A percentile compares a stretch with the other conserved stretches of the same genome.
Evolutionary conservation across 139 green algal genomes (phyloP).

Genomic region (Coelastrella sp.): DNA sequence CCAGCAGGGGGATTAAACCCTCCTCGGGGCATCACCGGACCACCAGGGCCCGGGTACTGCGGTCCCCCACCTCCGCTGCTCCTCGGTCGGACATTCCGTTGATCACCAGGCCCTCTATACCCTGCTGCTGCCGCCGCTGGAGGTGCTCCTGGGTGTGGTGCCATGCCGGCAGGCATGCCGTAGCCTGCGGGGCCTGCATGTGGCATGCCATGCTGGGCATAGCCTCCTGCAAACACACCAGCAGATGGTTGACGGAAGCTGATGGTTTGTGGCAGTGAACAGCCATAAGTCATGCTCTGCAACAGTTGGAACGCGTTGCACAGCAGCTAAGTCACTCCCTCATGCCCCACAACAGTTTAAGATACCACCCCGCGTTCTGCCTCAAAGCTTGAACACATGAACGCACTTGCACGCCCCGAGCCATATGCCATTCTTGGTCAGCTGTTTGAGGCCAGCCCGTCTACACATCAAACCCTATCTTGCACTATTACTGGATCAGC

Average conservation of each 20-base stretch:
- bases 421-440: no score
- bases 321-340: no score
- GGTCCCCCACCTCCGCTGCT: not conserved
- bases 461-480: no score
- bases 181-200: not conserved
- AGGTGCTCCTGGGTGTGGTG: not conserved
- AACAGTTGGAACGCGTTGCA: no score
- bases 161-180: not conserved
- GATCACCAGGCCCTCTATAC: not conserved
- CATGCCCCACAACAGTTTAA: not conserved
- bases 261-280: not conserved
- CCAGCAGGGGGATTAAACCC: not conserved
- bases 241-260: no score
- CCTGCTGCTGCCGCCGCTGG: slow-evolving; percentile 9
- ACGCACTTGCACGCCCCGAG: no score
- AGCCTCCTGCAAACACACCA: not conserved
- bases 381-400: no score
- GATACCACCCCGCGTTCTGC: not conserved
- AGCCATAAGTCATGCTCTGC: no score
- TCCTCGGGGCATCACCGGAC: not conserved
- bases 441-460: no score
- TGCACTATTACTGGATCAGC: no score
- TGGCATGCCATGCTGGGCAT: not conserved
- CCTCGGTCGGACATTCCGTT: slow-evolving; percentile 29
- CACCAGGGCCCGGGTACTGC: not conserved